Conservation (phyloP, 805 yeast species). For the Starmerella lactis-condensi region DNA sequence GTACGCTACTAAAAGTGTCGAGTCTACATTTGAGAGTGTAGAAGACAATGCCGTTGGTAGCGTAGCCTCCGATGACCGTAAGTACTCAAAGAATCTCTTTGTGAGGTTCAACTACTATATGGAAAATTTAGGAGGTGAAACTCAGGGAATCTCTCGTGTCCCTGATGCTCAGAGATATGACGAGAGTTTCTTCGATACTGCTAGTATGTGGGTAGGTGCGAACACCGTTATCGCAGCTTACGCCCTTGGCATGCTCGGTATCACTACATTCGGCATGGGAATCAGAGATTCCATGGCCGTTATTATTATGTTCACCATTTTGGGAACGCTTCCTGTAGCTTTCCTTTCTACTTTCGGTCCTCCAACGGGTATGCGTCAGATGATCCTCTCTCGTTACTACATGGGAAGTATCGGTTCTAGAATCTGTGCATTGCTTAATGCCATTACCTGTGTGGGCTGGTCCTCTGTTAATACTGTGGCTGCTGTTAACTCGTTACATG, state of each 20-base stretch:
- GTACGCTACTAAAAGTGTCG: too few relatives aligned
- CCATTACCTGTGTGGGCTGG: slow-evolving; percentile 87
- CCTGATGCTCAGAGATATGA: slow-evolving; percentile 63
- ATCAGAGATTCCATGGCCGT: slow-evolving; percentile 54
- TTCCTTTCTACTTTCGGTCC: slow-evolving; percentile 71
- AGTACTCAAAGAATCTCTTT: slow-evolving; percentile 9
- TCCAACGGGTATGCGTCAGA: slow-evolving; percentile 70
- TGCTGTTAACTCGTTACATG: slow-evolving; percentile 64
- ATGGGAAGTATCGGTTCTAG: slow-evolving; percentile 61
- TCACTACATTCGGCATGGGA: slow-evolving; percentile 43
- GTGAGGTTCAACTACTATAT: slow-evolving; percentile 12
- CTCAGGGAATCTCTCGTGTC: slow-evolving; percentile 64
- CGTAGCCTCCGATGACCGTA: slow-evolving; percentile 1
- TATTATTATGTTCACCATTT: slow-evolving; percentile 51
- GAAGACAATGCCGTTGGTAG: too few relatives aligned
- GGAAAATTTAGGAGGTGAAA: slow-evolving; percentile 27
- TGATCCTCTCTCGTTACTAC: slow-evolving; percentile 60
- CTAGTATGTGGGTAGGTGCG: slow-evolving; percentile 82
- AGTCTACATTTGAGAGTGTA: too few relatives aligned
- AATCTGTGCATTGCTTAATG: slow-evolving; percentile 57
- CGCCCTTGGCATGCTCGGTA: slow-evolving; percentile 56
- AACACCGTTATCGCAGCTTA: slow-evolving; percentile 73
- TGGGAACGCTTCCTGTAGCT: slow-evolving; percentile 69
- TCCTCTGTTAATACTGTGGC: slow-evolving; percentile 83
- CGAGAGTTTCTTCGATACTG: slow-evolving; percentile 46